Percentiles rank a stretch among this genome's conserved stretches.
phyloP scores from a whole-genome alignment of 1,284 basidiomycete species.

The Sporisorium iseilematis-ciliati region DNA sequence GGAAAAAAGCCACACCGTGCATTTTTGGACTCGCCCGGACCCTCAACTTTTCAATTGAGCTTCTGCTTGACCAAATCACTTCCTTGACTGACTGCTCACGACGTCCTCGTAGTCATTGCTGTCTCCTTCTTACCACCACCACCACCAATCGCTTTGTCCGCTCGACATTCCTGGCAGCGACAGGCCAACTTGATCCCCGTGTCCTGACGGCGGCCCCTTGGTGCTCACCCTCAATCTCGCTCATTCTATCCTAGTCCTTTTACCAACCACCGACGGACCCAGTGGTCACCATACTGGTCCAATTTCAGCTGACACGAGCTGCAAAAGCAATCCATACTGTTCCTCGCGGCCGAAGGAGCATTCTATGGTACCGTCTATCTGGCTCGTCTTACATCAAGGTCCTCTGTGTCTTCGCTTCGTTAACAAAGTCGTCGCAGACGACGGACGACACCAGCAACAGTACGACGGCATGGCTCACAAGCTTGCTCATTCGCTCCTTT shows the following conservation, averaged over 20 bases:
- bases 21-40: conserved; percentile 10
- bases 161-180: conserved; percentile 32
- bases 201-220: conserved; percentile 5
- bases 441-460: background rate
- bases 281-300: background rate
- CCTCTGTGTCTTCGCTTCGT: background rate
- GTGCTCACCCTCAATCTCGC: background rate
- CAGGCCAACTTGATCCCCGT: conserved; percentile 14
- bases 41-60: conserved; percentile 9
- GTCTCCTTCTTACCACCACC: background rate
- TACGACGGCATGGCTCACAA: background rate
- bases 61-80: no score
- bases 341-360: background rate
- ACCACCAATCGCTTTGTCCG: conserved; percentile 34
- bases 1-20: background rate
- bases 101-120: background rate
- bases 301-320: background rate
- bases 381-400: background rate
- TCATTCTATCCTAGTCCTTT: background rate
- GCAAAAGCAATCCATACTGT: no score
- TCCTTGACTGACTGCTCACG: background rate
- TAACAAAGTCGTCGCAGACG: background rate
- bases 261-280: background rate
- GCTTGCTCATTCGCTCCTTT: background rate
- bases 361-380: background rate